phyloP scores from a whole-genome alignment of 1,139 yeast genomes.

The Kodamaea alishanica region DNA sequence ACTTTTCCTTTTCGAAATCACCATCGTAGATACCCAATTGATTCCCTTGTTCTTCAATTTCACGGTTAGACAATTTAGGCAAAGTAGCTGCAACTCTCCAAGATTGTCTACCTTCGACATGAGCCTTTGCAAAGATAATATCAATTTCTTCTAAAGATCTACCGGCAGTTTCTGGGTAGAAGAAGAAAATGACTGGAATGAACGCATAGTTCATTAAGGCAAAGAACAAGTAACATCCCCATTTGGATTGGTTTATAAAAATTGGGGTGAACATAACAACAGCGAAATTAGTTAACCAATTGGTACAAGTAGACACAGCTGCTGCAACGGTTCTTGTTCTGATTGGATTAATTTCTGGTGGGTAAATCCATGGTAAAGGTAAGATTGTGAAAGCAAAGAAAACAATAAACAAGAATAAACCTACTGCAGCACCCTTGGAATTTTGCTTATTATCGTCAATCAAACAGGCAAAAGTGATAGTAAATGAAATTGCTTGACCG shows the following conservation, averaged over 20 bases:
- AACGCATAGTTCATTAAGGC: slow-evolving; percentile 36
- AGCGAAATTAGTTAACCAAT: slow-evolving; percentile 46
- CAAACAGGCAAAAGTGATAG: slow-evolving; percentile 23
- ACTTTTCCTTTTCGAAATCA: slow-evolving; percentile 36
- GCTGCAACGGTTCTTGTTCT: slow-evolving; percentile 55
- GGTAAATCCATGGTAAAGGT: slow-evolving; percentile 58
- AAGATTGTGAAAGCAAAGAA: slow-evolving; percentile 57
- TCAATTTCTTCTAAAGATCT: slow-evolving; percentile 48
- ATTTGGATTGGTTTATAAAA: slow-evolving; percentile 34
- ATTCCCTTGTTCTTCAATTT: slow-evolving; percentile 47
- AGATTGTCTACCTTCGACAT: slow-evolving; percentile 43
- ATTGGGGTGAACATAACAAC: slow-evolving; percentile 49
- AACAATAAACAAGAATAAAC: slow-evolving; percentile 50
- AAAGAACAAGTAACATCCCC: slow-evolving; percentile 47
- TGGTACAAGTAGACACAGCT: slow-evolving; percentile 49
- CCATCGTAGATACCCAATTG: slow-evolving; percentile 38
- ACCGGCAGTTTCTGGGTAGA: slow-evolving; percentile 49
- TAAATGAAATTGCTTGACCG: slow-evolving; percentile 28
- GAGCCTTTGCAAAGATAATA: slow-evolving; percentile 45
- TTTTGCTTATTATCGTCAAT: slow-evolving; percentile 22
- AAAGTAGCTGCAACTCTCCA: slow-evolving; percentile 50
- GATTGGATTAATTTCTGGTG: slow-evolving; percentile 60
- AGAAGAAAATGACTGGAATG: slow-evolving; percentile 43
- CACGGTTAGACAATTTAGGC: slow-evolving; percentile 44
- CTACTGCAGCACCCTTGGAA: slow-evolving; percentile 37